These are phyloP conservation scores for Crithidia acanthocephali DNA, from an alignment of 208 protist genomes.

Conservation along the genomic window DNA sequence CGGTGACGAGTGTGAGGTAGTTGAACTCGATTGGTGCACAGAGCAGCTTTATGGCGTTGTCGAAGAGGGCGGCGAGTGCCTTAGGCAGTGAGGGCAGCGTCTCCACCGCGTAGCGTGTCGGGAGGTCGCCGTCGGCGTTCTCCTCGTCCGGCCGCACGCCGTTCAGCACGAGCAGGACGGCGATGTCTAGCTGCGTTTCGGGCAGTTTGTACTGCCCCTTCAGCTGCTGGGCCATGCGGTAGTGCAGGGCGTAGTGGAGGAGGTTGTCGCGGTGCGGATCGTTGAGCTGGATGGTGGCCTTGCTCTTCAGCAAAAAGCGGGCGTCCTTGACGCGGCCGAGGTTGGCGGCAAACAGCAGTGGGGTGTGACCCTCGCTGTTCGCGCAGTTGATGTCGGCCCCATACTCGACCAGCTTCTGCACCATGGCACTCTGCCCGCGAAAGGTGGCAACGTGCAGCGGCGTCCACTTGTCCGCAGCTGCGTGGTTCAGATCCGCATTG, in stretches of 20 bases:
- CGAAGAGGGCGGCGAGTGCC: conserved; percentile 37
- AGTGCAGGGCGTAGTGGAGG: conserved; percentile 69
- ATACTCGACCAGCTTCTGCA: conserved; percentile 44
- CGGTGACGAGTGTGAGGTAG: conserved; percentile 50
- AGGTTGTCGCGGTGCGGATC: conserved; percentile 49
- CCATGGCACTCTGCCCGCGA: conserved; percentile 39
- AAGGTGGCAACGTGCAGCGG: conserved; percentile 70
- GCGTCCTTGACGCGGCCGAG: conserved; percentile 53
- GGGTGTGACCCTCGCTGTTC: conserved; percentile 41
- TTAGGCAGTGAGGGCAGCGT: conserved; percentile 46
- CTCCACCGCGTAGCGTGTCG: conserved; percentile 34
- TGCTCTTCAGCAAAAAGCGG: conserved; percentile 45
- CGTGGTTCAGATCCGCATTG: conserved; percentile 38
- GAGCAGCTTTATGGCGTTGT: conserved; percentile 30
- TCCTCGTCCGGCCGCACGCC: conserved; percentile 31
- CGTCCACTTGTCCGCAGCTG: conserved; percentile 53
- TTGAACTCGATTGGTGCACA: conserved; percentile 42
- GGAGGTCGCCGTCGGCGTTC: conserved; percentile 39
- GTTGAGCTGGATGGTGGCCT: conserved; percentile 32
- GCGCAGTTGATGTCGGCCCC: conserved; percentile 59
- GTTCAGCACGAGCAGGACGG: conserved; percentile 51
- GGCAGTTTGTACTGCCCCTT: conserved; percentile 67
- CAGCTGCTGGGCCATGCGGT: conserved; percentile 57
- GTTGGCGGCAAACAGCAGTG: conserved; percentile 58
- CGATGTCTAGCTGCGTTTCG: conserved; percentile 65